These are phyloP conservation scores for Didymella exigua DNA, from an alignment of 2,329 filamentous ascomycete species.

Conservation along the genomic window DNA sequence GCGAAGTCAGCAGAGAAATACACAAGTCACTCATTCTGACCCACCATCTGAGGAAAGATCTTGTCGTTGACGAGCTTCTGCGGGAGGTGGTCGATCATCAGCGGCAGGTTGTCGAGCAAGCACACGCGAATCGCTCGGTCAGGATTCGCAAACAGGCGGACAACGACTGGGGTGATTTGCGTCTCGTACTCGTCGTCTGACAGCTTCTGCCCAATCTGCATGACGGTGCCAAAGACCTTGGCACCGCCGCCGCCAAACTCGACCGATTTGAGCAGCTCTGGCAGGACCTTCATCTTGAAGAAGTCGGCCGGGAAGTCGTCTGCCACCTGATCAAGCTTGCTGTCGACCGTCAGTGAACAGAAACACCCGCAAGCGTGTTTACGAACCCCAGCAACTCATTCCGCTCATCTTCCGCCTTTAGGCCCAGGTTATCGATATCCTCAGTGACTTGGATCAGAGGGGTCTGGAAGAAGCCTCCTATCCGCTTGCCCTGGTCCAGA, in stretches of 20 bases:
- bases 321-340: conserved; percentile 80
- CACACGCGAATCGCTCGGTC: conserved; percentile 92
- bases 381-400: conserved; percentile 77
- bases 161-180: conserved; percentile 81
- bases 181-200: conserved; percentile 87
- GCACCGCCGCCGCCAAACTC: conserved; percentile 96
- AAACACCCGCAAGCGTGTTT: not conserved
- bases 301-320: conserved; percentile 98
- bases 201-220: conserved; percentile 89
- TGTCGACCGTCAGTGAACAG: conserved; percentile 25
- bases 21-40: not conserved
- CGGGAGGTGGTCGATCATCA: conserved; percentile 88
- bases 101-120: conserved; percentile 82
- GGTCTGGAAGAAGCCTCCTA: conserved; percentile 88
- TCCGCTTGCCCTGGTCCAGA: conserved; percentile 82
- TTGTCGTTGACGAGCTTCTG: conserved; percentile 93
- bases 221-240: conserved; percentile 83
- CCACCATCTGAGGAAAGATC: conserved; percentile 91
- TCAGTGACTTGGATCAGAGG: conserved; percentile 90
- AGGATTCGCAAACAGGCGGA: conserved; percentile 87
- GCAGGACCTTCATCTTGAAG: conserved; percentile 95
- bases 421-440: conserved; percentile 87
- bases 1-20: conserved; percentile 29
- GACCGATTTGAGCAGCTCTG: conserved; percentile 96
- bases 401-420: conserved; percentile 83